Evolutionary conservation across 768 basidiomycete species (phyloP).

Genomic region (Arthromyces matolae): DNA sequence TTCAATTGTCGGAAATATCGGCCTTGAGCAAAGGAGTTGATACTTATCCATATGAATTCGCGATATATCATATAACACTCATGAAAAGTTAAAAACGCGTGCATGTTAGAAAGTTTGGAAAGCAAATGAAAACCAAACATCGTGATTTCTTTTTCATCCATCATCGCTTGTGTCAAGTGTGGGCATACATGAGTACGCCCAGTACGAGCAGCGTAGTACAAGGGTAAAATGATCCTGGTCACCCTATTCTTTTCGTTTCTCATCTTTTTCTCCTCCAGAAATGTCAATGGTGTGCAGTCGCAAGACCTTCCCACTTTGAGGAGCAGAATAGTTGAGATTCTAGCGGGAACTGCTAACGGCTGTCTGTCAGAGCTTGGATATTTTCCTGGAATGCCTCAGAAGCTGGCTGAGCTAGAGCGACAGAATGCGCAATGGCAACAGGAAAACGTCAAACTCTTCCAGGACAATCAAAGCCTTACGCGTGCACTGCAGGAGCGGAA

Average conservation of each 20-base stretch:
- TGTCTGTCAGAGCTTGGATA: constrained; percentile 47
- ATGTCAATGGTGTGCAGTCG: too few species aligned
- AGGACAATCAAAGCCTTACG: constrained; percentile 35
- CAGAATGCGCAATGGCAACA: constrained; percentile 27
- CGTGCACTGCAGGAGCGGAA: constrained; percentile 19
- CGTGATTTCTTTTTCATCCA: background rate
- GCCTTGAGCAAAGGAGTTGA: too few species aligned
- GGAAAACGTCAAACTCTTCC: constrained; percentile 37
- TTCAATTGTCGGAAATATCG: too few species aligned
- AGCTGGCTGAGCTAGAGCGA: constrained; percentile 31
- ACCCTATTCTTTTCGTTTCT: background rate
- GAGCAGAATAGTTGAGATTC: constrained; percentile 38
- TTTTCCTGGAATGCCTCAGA: constrained; percentile 37
- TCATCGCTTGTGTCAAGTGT: background rate
- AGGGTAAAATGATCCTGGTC: constrained; percentile 1
- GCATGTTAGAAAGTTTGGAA: constrained; percentile 4
- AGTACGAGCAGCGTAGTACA: constrained; percentile 1
- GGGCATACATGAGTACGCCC: constrained; percentile 6
- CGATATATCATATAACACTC: too few species aligned
- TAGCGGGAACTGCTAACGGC: constrained; percentile 41
- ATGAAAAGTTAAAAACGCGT: background rate
- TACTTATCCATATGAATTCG: too few species aligned
- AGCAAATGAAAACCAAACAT: constrained; percentile 1
- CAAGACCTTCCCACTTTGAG: constrained; percentile 23
- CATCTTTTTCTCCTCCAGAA: background rate